Base-by-base conservation (phyloP, 2,329 filamentous ascomycete genomes). In the Cercospora sp. region DNA sequence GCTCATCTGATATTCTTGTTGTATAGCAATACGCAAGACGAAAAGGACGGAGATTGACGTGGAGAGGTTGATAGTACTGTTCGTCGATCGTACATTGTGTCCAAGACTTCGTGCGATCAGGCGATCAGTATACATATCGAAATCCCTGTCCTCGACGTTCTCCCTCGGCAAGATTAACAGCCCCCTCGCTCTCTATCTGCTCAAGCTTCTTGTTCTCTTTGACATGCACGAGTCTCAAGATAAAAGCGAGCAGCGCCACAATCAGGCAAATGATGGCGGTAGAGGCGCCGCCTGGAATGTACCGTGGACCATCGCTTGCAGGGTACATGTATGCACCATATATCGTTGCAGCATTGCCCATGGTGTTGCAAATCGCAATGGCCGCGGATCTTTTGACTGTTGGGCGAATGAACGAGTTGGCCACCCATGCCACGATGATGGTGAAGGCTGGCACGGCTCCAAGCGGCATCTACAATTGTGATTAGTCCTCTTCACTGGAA, bases 381-480 rank as follows among this genome's bases (percentile, higher is more conserved):
- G 91, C 94, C 82, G 89, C 89, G 13, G 93, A 93, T 90, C 85
- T 87, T 71, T 91, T 91, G 30, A 88, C 90, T 0, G 90, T 90
- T 0, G 88, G 86, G 0, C 77, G 72, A 2, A 77, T 76, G 34
- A 73, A 72, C 1, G 70, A 72, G 32, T 72, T 72, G 1, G 72
- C 70, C 5, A 73, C 65, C 72, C 70, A 71, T 2, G 76, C 70
- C 9, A 79, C 71, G 34, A 78, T 76, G 37, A 79, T 72, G 32
- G 76, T 75, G 51, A 75, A 78, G 2, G 74, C 75, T 5, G 74
- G 72, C 7, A 78, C 70, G 21, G 72, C 70, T 34, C 72, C 73
- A n/a, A 63, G 60, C 16, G 60, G 60, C 60, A 63, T 63, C 60
- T 63, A 28, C 32, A 24, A 37, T 37, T 34, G 16, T 21, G n/a